Evolutionary conservation across 345 rosid genomes (phyloP).

Genomic region (Eucalyptus victrix): DNA sequence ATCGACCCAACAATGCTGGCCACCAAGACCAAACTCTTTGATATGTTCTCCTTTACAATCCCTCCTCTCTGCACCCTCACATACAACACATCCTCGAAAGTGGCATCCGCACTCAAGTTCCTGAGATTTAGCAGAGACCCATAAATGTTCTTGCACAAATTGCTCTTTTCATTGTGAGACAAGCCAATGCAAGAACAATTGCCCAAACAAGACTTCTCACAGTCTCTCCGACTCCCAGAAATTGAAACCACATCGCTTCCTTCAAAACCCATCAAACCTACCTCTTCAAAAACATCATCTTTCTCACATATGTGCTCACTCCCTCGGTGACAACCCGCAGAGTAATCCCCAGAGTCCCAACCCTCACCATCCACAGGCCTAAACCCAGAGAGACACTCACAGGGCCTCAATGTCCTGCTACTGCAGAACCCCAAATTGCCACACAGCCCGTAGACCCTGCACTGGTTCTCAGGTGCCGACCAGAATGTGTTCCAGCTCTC

Average conservation of each 20-base stretch:
- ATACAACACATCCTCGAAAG: slow-evolving; percentile 23
- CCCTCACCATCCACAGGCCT: neutral
- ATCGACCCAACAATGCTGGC: slow-evolving; percentile 41
- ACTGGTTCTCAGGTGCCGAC: slow-evolving; percentile 55
- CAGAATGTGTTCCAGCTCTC: slow-evolving; percentile 53
- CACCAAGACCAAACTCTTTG: slow-evolving; percentile 24
- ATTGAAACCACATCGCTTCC: slow-evolving; percentile 14
- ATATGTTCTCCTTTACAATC: slow-evolving; percentile 13
- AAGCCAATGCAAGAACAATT: slow-evolving; percentile 64
- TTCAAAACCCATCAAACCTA: slow-evolving; percentile 34
- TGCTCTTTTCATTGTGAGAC: slow-evolving; percentile 23
- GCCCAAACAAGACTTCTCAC: slow-evolving; percentile 24
- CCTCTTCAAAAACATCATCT: slow-evolving; percentile 23
- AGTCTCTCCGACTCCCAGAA: slow-evolving; percentile 19
- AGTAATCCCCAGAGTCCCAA: slow-evolving; percentile 38
- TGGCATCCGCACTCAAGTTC: slow-evolving; percentile 47
- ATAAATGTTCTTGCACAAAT: slow-evolving; percentile 37
- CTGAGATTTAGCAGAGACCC: slow-evolving; percentile 46
- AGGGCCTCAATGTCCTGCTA: neutral
- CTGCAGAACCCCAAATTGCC: slow-evolving; percentile 58
- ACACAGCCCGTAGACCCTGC: slow-evolving; percentile 61
- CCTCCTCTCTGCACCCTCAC: slow-evolving; percentile 17
- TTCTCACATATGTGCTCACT: slow-evolving; percentile 4
- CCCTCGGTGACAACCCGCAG: slow-evolving; percentile 34
- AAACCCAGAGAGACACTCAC: neutral